Evolutionary conservation across 192 early-diverging fungal genomes (phyloP).

Genomic region (Chytriomyces sp.): DNA sequence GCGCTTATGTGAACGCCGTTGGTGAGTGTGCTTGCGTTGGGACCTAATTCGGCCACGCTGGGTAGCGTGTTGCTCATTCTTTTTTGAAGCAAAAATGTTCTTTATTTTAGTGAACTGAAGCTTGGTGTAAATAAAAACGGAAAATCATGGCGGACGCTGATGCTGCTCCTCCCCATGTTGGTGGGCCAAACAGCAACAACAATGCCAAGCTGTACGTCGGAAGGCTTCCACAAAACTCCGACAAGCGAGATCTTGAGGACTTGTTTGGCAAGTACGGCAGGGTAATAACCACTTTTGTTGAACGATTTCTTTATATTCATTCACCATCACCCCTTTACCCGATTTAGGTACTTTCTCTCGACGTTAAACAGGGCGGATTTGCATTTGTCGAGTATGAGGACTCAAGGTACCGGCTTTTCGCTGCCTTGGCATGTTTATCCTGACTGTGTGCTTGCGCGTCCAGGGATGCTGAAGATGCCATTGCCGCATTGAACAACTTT

Average conservation of each 20-base stretch:
- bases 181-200: constrained; percentile 1
- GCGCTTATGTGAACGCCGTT: too few relatives aligned
- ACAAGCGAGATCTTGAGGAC: constrained; percentile 52
- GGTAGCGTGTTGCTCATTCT: too few relatives aligned
- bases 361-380: constrained; percentile 61
- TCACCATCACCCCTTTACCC: constrained; percentile 9
- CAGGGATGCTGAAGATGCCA: constrained; percentile 58
- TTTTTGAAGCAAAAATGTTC: too few relatives aligned
- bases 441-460: background rate
- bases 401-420: background rate
- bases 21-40: too few relatives aligned
- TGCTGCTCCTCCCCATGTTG: background rate
- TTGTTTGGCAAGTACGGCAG: constrained; percentile 53
- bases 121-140: background rate
- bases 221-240: constrained; percentile 40
- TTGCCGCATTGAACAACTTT: constrained; percentile 50
- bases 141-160: background rate
- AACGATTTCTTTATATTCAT: background rate
- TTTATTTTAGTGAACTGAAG: too few relatives aligned
- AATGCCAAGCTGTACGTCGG: constrained; percentile 59
- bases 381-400: constrained; percentile 59
- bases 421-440: background rate
- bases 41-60: too few relatives aligned
- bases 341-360: constrained; percentile 32
- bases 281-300: constrained; percentile 12